phyloP scores from a whole-genome alignment of 352 stramenopile species.

The Saprolegnia parasitica region DNA sequence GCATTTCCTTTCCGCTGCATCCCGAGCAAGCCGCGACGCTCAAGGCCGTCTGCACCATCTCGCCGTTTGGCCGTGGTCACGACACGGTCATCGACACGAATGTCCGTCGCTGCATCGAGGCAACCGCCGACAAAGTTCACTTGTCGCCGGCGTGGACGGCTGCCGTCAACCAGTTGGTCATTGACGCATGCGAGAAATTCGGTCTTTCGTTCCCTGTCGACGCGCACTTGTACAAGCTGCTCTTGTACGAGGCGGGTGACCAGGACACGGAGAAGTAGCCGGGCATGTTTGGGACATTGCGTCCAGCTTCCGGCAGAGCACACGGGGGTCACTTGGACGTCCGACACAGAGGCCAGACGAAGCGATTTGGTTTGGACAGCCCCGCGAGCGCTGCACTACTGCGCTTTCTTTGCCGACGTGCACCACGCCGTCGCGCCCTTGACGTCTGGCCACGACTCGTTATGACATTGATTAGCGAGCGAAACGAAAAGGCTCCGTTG shows the following conservation, averaged over 20 bases:
- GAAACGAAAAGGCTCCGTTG: too few relatives aligned
- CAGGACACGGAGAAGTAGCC: slow-evolving; percentile 52
- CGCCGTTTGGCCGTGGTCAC: background rate
- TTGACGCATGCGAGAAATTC: background rate
- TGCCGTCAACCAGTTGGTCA: background rate
- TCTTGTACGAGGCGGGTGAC: slow-evolving; percentile 43
- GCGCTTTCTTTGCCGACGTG: background rate
- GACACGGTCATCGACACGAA: background rate
- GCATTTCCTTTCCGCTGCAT: background rate
- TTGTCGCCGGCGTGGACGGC: background rate
- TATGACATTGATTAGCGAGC: too few relatives aligned
- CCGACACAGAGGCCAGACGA: background rate
- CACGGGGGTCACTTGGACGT: background rate
- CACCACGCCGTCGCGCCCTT: background rate
- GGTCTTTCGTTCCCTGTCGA: slow-evolving; percentile 25
- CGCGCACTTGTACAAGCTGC: slow-evolving; percentile 44
- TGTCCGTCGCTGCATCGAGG: background rate
- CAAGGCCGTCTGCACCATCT: background rate
- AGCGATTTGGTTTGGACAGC: background rate
- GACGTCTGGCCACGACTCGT: background rate
- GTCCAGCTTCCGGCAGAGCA: slow-evolving; percentile 36
- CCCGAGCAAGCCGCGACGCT: background rate
- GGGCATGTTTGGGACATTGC: slow-evolving; percentile 48
- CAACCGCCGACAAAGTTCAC: too few relatives aligned
- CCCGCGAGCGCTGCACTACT: background rate